Evolutionary conservation across 805 yeast species (phyloP).

Genomic region (Candida andamanensis): DNA sequence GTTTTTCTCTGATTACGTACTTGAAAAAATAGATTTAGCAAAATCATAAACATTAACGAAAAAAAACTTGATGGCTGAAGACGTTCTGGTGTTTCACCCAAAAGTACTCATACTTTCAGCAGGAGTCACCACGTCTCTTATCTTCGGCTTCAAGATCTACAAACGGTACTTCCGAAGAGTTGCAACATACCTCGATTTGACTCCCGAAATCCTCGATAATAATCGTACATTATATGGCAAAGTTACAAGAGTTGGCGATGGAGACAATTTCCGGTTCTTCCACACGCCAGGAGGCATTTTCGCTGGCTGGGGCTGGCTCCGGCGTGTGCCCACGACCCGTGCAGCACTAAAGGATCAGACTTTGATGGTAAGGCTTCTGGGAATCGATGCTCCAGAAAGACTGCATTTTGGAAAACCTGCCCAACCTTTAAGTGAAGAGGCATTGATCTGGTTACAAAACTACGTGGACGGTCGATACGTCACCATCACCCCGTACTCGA

Average conservation of each 20-base stretch:
- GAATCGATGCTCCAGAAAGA: conserved; percentile 95
- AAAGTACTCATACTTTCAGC: conserved; percentile 34
- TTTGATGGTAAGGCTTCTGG: conserved; percentile 76
- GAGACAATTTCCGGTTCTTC: conserved; percentile 87
- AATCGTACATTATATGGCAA: conserved; percentile 45
- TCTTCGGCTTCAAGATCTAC: conserved; percentile 28
- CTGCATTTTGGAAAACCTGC: conserved; percentile 93
- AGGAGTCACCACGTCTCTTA: conserved; percentile 24
- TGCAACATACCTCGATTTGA: conserved; percentile 32
- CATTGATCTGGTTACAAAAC: conserved; percentile 67
- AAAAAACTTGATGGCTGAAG: conserved; percentile 10
- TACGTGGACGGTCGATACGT: conserved; percentile 64
- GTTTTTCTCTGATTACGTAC: too few relatives aligned
- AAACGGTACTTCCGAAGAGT: conserved; percentile 29
- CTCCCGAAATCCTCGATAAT: conserved; percentile 29
- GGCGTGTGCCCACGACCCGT: conserved; percentile 55
- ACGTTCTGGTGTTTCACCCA: conserved; percentile 29
- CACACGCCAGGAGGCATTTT: conserved; percentile 90
- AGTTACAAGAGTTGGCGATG: conserved; percentile 91
- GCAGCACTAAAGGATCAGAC: conserved; percentile 57
- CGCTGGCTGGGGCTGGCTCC: conserved; percentile 92
- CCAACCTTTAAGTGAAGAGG: conserved; percentile 83
- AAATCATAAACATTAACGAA: too few relatives aligned
- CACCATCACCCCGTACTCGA: conserved; percentile 68
- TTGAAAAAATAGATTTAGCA: too few relatives aligned